Conservation (phyloP, 306 rosid genomes). For the Castanopsis chinensis region DNA sequence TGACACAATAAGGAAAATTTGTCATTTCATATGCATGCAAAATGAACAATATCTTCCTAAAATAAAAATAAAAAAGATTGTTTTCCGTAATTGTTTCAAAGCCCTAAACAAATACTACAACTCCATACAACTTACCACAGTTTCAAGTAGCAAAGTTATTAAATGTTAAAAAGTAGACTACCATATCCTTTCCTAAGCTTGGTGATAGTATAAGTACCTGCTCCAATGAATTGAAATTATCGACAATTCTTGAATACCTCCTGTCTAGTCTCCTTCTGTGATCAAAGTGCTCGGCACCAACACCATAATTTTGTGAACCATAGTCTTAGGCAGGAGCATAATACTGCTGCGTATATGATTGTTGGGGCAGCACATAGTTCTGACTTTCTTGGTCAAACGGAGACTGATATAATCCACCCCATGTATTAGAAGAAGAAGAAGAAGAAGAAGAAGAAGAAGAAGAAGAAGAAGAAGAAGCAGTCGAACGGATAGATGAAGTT, state of each 20-base stretch:
- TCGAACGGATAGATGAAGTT: slow-evolving; percentile 42
- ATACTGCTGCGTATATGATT: slow-evolving; percentile 40
- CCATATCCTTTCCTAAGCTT: too few relatives aligned
- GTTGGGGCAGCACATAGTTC: slow-evolving; percentile 43
- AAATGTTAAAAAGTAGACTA: not conserved
- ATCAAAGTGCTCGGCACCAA: not conserved
- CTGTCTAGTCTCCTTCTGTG: slow-evolving; percentile 51
- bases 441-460: too few relatives aligned
- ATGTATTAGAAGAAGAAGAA: slow-evolving; percentile 12
- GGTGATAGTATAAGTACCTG: slow-evolving; percentile 38
- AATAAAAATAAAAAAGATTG: not conserved
- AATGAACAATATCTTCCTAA: not conserved
- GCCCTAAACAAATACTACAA: not conserved
- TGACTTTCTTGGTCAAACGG: slow-evolving; percentile 44
- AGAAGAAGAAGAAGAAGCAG: too few relatives aligned
- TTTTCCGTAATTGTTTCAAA: not conserved
- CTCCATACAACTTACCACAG: not conserved
- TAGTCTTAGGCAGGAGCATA: slow-evolving; percentile 22
- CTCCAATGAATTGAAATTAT: slow-evolving; percentile 65
- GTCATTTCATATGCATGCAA: not conserved
- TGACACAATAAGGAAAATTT: not conserved
- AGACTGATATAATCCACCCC: slow-evolving; percentile 33
- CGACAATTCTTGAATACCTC: slow-evolving; percentile 78
- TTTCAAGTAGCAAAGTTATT: not conserved
- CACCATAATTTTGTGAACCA: slow-evolving; percentile 3